Conservation (phyloP, 345 rosid species). For the Arabidopsis arenosa region DNA sequence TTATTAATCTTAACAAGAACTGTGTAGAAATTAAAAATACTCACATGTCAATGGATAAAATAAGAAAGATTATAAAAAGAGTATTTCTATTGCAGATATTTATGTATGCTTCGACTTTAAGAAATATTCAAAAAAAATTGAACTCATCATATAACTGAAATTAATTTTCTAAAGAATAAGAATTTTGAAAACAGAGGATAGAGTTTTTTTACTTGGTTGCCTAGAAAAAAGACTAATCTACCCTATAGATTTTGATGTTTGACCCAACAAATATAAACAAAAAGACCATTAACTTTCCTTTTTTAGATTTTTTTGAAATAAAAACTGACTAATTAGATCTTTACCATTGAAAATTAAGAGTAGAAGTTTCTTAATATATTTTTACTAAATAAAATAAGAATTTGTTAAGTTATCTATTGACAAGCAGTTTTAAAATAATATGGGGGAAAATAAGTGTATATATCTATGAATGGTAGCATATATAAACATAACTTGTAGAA, state of each 20-base stretch:
- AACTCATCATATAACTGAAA: background rate
- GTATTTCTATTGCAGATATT: conserved; percentile 12
- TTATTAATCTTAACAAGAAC: background rate
- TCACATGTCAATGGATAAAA: background rate
- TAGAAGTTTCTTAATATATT: background rate
- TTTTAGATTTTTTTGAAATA: background rate
- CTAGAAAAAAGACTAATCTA: background rate
- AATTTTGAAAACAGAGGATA: background rate
- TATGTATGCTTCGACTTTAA: conserved; percentile 26
- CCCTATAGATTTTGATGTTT: too few species aligned
- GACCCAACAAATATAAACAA: too few species aligned
- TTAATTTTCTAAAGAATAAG: too few species aligned
- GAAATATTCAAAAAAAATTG: background rate
- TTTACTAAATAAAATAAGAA: background rate
- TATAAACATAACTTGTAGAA: background rate
- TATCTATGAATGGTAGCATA: background rate
- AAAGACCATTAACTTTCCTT: too few species aligned
- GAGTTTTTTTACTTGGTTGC: background rate
- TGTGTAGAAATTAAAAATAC: conserved; percentile 1
- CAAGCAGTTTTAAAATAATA: background rate
- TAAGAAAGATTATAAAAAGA: background rate
- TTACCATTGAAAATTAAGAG: background rate
- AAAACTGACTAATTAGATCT: background rate
- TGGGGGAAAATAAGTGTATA: background rate
- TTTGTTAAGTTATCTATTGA: background rate